Percentiles rank a stretch among this genome's conserved stretches.
Conservation (phyloP, 257 asterid species). For the Petunia axillaris region DNA sequence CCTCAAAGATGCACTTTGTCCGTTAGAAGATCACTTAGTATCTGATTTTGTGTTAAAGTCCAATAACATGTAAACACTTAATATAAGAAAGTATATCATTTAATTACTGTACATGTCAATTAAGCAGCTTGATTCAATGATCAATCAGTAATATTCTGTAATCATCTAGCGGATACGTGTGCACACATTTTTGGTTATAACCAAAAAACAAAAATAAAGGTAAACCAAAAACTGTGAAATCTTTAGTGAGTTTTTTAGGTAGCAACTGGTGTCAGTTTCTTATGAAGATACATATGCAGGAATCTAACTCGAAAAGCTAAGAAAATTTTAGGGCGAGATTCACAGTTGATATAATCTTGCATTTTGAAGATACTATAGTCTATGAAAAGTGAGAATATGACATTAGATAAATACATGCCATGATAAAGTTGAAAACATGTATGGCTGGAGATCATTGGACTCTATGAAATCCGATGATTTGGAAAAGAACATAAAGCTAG, state of each 20-base stretch:
- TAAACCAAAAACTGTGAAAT: not conserved
- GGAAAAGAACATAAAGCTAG: not conserved
- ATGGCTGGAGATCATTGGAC: not conserved
- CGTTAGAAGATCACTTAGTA: constrained; percentile 14
- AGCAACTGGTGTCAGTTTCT: not conserved
- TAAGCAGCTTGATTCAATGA: constrained; percentile 16
- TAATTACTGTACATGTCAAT: not conserved
- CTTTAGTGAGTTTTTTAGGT: not conserved
- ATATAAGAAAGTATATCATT: not conserved
- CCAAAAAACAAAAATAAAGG: not conserved
- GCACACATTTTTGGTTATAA: not conserved
- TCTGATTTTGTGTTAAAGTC: constrained; percentile 16
- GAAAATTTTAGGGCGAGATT: not conserved
- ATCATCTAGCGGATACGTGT: not conserved
- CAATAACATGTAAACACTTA: constrained; percentile 24
- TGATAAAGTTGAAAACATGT: not conserved
- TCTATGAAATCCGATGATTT: not conserved
- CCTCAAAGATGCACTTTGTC: constrained; percentile 19
- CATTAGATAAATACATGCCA: not conserved
- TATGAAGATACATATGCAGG: not conserved
- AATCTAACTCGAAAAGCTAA: not conserved
- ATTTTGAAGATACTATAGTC: constrained; percentile 1
- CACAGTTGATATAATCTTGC: not conserved
- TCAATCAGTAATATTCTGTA: not conserved
- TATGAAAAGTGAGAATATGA: not conserved